Evolutionary conservation across 441 rosid species (phyloP).

Genomic region (Gossypium davidsonii): DNA sequence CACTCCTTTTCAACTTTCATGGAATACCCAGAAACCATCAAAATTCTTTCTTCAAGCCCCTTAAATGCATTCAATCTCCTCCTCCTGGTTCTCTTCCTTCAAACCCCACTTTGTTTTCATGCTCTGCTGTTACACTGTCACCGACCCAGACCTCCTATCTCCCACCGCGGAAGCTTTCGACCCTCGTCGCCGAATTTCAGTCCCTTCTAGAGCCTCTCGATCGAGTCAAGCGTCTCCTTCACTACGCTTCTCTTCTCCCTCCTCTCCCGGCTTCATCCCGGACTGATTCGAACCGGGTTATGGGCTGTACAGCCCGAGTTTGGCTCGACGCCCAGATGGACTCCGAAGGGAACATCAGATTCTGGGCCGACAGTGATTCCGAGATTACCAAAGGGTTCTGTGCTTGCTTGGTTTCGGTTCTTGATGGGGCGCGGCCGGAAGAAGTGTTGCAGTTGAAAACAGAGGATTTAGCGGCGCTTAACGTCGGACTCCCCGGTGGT

Average conservation of each 20-base stretch:
- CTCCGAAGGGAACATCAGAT: constrained; percentile 56
- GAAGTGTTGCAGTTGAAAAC: constrained; percentile 63
- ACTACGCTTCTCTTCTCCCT: constrained; percentile 49
- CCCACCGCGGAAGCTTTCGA: constrained; percentile 40
- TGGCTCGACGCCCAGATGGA: constrained; percentile 70
- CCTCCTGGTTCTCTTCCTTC: constrained; percentile 15
- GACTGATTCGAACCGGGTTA: constrained; percentile 65
- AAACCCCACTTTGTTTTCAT: constrained; percentile 28
- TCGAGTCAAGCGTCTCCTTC: constrained; percentile 64
- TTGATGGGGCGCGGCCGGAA: constrained; percentile 65
- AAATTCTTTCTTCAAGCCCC: constrained; percentile 25
- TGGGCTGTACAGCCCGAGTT: constrained; percentile 92
- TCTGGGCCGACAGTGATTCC: constrained; percentile 77
- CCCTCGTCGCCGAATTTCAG: constrained; percentile 52
- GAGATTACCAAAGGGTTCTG: constrained; percentile 74
- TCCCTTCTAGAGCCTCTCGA: constrained; percentile 52
- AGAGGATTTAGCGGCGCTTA: constrained; percentile 65
- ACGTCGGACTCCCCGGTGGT: constrained; percentile 49
- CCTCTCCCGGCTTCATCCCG: constrained; percentile 47
- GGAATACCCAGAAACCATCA: constrained; percentile 14
- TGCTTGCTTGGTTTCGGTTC: constrained; percentile 54
- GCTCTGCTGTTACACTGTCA: constrained; percentile 50
- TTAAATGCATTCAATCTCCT: constrained; percentile 27
- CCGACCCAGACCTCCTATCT: constrained; percentile 38
- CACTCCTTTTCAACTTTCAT: constrained; percentile 20